These are phyloP conservation scores for Casuarina glauca DNA, from an alignment of 306 rosid genomes.

Conservation along the genomic window DNA sequence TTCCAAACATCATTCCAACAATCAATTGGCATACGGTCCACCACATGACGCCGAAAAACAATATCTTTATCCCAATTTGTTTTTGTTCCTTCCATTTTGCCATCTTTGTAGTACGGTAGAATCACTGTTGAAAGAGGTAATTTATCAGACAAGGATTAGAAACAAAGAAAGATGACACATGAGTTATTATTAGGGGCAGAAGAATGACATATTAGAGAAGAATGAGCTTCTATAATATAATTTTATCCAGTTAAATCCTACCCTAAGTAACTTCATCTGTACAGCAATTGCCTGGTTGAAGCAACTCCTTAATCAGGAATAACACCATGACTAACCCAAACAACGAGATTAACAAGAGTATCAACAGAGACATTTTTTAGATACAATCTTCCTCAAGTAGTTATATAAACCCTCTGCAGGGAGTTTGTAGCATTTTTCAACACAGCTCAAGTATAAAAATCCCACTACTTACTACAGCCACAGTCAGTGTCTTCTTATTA, in stretches of 20 bases:
- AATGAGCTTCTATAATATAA: not conserved
- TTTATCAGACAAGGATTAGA: constrained; percentile 24
- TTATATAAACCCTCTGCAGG: not conserved
- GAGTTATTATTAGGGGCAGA: constrained; percentile 7
- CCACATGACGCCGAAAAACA: constrained; percentile 76
- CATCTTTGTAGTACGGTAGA: constrained; percentile 81
- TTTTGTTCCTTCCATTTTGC: constrained; percentile 38
- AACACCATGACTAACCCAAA: not conserved
- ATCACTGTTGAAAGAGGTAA: constrained; percentile 57
- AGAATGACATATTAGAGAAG: not conserved
- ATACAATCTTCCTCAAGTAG: not conserved
- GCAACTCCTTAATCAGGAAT: not conserved
- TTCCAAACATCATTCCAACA: constrained; percentile 97
- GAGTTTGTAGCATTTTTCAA: not conserved
- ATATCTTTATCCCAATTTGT: constrained; percentile 60
- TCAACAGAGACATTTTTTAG: not conserved
- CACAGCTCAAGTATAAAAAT: not conserved
- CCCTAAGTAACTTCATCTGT: not conserved
- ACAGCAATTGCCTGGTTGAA: not conserved
- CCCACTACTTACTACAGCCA: not conserved
- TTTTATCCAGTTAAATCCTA: not conserved
- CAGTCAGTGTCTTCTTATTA: not conserved
- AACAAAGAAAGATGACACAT: constrained; percentile 19
- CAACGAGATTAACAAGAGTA: not conserved
- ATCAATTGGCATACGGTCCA: constrained; percentile 91